Percentiles rank a stretch among this genome's conserved stretches.
Conservation (phyloP, 352 stramenopile genomes). For the Phytopythium boreale region DNA sequence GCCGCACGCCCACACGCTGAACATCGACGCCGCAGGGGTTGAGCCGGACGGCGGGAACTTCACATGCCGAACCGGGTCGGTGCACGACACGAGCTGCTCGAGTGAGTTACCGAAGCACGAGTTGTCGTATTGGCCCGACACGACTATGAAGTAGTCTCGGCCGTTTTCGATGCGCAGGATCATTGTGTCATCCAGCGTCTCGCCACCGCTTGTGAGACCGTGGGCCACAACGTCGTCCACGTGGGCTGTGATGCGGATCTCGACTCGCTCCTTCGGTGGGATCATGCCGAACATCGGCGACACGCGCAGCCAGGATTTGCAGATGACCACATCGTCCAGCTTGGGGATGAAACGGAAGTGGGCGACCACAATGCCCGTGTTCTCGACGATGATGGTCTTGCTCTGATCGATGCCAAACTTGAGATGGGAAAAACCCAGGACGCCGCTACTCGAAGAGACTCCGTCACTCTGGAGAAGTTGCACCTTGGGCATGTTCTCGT, state of each 20-base stretch:
- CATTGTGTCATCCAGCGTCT: conserved; percentile 96
- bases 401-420: conserved; percentile 64
- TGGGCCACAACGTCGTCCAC: conserved; percentile 90
- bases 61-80: conserved; percentile 80
- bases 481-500: conserved; percentile 94
- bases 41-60: conserved; percentile 16
- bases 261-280: conserved; percentile 68
- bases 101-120: conserved; percentile 95
- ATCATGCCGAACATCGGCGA: conserved; percentile 88
- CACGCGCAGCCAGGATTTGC: conserved; percentile 92
- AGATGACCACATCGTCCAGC: conserved; percentile 80
- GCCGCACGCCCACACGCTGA: conserved; percentile 38
- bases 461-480: conserved; percentile 59
- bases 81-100: conserved; percentile 92
- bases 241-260: conserved; percentile 90
- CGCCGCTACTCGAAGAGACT: conserved; percentile 38
- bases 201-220: conserved; percentile 83
- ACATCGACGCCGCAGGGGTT: conserved; percentile 29
- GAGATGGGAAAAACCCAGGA: conserved; percentile 62
- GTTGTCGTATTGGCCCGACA: conserved; percentile 90
- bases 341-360: conserved; percentile 94
- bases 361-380: conserved; percentile 93
- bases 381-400: conserved; percentile 74
- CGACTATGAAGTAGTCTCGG: conserved; percentile 94
- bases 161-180: conserved; percentile 96